These are phyloP conservation scores for Fusarium buharicum DNA, from an alignment of 2,329 filamentous ascomycete genomes.

Conservation along the genomic window DNA sequence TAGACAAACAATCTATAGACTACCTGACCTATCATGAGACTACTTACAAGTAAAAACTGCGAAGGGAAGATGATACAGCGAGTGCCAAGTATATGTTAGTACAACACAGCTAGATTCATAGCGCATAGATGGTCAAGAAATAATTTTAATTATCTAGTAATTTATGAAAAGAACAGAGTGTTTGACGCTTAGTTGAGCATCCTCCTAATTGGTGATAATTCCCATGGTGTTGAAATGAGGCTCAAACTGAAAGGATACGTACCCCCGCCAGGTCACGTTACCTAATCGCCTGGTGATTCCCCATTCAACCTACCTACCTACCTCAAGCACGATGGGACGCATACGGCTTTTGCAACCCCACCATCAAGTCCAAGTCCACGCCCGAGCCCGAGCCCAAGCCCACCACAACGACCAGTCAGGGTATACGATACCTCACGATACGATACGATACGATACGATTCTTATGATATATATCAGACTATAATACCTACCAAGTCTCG, in stretches of 20 bases:
- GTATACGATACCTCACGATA: constrained; percentile 19
- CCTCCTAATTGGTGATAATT: constrained; percentile 7
- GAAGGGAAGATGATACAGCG: background rate
- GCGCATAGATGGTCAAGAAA: no score
- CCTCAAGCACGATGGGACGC: constrained; percentile 1
- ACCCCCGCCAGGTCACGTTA: constrained; percentile 40
- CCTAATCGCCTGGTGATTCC: constrained; percentile 22
- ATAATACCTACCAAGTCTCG: constrained; percentile 5
- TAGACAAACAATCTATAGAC: constrained; percentile 6
- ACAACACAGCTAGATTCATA: no score
- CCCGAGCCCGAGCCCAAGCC: constrained; percentile 16
- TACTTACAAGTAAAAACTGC: background rate
- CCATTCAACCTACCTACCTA: background rate
- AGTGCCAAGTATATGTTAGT: background rate
- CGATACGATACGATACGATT: constrained; percentile 20
- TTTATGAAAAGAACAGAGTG: no score
- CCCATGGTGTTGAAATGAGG: constrained; percentile 10
- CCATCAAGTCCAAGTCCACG: constrained; percentile 30
- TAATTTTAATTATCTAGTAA: no score
- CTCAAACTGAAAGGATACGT: constrained; percentile 19
- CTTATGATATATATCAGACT: constrained; percentile 9
- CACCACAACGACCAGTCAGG: constrained; percentile 9
- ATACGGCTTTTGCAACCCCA: constrained; percentile 39
- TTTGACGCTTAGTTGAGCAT: background rate
- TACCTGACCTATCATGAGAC: background rate